Base-by-base conservation (phyloP, 2,329 filamentous ascomycete species). In the Aureobasidium namibiae region DNA sequence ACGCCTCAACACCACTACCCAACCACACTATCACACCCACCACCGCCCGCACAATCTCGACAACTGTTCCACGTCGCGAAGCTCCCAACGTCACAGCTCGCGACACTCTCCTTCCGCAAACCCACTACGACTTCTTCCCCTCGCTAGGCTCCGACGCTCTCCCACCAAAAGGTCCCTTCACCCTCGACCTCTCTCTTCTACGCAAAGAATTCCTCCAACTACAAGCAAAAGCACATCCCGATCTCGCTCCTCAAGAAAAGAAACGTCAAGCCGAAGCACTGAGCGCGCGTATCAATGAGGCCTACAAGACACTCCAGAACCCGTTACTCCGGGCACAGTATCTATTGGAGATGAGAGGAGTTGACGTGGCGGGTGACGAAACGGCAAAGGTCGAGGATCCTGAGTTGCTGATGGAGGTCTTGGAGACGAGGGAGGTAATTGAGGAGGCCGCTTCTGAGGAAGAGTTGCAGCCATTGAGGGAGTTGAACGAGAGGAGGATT, bases 111-210 rank as follows among this genome's bases (percentile, higher is more conserved):
- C 31, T 48, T 8, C 65, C 67, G 33, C 65, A 75, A 64, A 90
- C 86, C 58, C 84, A 92, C 79, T 97, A 96, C 80, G 83, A 86
- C 59, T 84, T 97, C 75, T 99, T 99, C 78, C 91, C 92, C 1
- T 89, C 91, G 3, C 80, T 96, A 3, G 60, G 60, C 9, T 83
- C 91, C 0, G 57, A 73, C 1, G 92, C 92, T 1, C 88, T 90
- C 0, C 94, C 94, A 0, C 92, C 92, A 0, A 58, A 69, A 0
- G 87, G 91, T 0, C 80, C 85, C 61, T 99, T 97, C 79, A 74
- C 78, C 14, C 83, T 97, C 68, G 81, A 95, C 70, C 70, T 82
- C 13, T 78, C 81, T 60, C 77, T 82, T 16, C 82, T 97, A 21
- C 88, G 89, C 52, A 82, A 83, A 64, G 94, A 99, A 71, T 97